Base-by-base conservation (phyloP, 257 asterid species). In the Craterostigma plantagineum region DNA sequence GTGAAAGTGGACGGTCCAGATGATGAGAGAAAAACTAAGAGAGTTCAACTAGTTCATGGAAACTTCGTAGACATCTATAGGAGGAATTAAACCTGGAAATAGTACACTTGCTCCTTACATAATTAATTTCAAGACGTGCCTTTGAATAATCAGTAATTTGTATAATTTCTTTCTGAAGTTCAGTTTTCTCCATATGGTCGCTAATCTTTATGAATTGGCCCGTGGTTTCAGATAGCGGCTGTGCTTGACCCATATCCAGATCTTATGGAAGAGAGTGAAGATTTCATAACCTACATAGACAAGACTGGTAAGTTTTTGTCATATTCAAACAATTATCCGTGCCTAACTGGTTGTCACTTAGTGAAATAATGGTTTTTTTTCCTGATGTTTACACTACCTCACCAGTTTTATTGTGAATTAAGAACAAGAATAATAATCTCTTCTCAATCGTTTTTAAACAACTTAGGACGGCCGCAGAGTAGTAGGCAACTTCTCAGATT, bases 401-500 rank as follows among this genome's bases (percentile, higher is more conserved):
- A 2, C 6, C 6, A 23, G 6, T 23, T 23, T 23, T 23, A 23
- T 23, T 23, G 30, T 23, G 30, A 23, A 23, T 23, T 23, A 23
- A 23, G 30, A 23, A 23, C 30, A 23, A 23, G 30, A 23, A 23
- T 23, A 23, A 23, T 23, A 23, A 23, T 2, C 6, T 23, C 30
- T 23, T 23, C 30, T 8, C n/a, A 40, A 40, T 41, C 14, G 8
- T 3, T 17, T 53, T 48, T 35, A 16, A 35, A 40, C 35, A 54
- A 53, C 54, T 49, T 75, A 76, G 81, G 61, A 53, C 48, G 60
- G 55, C 43, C 59, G 51, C 58, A 66, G 75, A 58, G 42, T 54
- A 61, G 59, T 49, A 65, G 67, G 45, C 61, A 53, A 13, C 8
- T 30, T 33, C 43, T 56, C 46, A 55, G 61, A 49, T 50, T 56